These are phyloP conservation scores for Neotropicomus parvogracilis DNA, from an alignment of 1,284 basidiomycete species.

Conservation along the genomic window DNA sequence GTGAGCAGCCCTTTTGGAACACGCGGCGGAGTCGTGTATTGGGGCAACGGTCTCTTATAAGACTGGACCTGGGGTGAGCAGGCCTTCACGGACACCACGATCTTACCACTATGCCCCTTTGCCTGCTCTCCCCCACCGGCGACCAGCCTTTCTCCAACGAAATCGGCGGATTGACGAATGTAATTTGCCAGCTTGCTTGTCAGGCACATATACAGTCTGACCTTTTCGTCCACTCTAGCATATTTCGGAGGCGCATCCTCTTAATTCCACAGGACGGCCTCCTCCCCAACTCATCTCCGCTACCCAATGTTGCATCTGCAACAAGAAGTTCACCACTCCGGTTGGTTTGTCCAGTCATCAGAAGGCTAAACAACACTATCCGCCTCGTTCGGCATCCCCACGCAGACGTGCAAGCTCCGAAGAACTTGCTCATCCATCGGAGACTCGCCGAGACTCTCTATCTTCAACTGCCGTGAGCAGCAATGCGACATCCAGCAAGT, in stretches of 20 bases:
- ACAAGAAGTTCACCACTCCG: constrained; percentile 25
- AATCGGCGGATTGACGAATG: constrained; percentile 19
- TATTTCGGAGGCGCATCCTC: constrained; percentile 21
- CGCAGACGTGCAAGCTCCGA: constrained; percentile 2
- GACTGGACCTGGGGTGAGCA: constrained; percentile 18
- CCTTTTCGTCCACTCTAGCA: constrained; percentile 19
- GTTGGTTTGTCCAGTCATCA: constrained; percentile 22
- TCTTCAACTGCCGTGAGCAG: neutral
- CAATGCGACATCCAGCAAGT: constrained; percentile 1
- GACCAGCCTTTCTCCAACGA: constrained; percentile 24
- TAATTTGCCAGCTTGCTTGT: constrained; percentile 7
- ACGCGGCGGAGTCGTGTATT: constrained; percentile 34
- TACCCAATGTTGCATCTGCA: constrained; percentile 25
- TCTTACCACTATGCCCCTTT: constrained; percentile 27
- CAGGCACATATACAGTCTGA: constrained; percentile 10
- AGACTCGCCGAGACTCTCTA: constrained; percentile 2
- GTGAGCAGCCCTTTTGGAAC: constrained; percentile 29
- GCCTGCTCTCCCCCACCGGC: constrained; percentile 26
- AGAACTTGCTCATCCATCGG: constrained; percentile 1
- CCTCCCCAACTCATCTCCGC: constrained; percentile 6
- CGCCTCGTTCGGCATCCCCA: constrained; percentile 10
- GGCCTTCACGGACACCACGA: constrained; percentile 17
- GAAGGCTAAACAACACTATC: constrained; percentile 24
- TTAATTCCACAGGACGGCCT: neutral
- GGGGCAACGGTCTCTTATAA: constrained; percentile 34